Evolutionary conservation across 352 stramenopile species (phyloP).

Genomic region (Phytopythium montanum): DNA sequence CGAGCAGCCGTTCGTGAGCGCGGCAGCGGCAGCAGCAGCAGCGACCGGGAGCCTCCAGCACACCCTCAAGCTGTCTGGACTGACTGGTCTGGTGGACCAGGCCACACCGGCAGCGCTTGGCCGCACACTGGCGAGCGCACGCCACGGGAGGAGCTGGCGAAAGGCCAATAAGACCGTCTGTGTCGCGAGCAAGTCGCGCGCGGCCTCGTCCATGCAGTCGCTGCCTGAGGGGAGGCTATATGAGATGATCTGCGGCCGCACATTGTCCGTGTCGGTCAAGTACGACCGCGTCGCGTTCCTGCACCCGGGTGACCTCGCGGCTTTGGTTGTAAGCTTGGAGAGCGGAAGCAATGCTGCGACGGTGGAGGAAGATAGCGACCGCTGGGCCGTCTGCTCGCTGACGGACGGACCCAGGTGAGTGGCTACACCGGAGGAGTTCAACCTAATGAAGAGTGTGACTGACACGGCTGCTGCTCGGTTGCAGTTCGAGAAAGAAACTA

Average conservation of each 20-base stretch:
- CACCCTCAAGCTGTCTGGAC: conserved; percentile 61
- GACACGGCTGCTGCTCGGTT: neutral
- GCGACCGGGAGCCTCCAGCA: conserved; percentile 22
- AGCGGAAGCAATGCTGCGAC: neutral
- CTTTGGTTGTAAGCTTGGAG: conserved; percentile 30
- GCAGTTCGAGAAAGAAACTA: no score
- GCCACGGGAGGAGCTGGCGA: conserved; percentile 13
- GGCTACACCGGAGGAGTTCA: neutral
- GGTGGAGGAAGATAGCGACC: conserved; percentile 1
- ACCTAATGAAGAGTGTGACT: neutral
- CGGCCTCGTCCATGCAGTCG: conserved; percentile 51
- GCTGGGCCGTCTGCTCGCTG: conserved; percentile 22
- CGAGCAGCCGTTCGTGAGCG: conserved; percentile 20
- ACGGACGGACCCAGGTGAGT: conserved; percentile 40
- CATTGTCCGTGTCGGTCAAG: conserved; percentile 60
- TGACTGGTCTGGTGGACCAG: conserved; percentile 31
- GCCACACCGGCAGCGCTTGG: conserved; percentile 27
- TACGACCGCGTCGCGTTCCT: conserved; percentile 54
- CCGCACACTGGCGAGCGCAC: conserved; percentile 45
- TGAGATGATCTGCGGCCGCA: conserved; percentile 63
- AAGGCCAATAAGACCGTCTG: conserved; percentile 7
- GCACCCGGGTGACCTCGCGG: conserved; percentile 53
- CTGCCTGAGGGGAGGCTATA: conserved; percentile 44
- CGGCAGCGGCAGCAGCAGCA: conserved; percentile 7
- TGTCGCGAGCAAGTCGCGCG: conserved; percentile 26